Evolutionary conservation across 176 grass and related monocot genomes (phyloP).

Genomic region (Sorghum bicolor): Sorghum_bicolor_NCBIv3 NC_012870.2:15870001-15870500

Average conservation of each 20-base stretch:
- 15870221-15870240: conserved; percentile 44
- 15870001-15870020: conserved; percentile 85
- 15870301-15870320: conserved; percentile 13
- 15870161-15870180: conserved; percentile 36
- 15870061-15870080: conserved; percentile 38
- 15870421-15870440: neutral
- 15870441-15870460: neutral
- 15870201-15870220: conserved; percentile 52
- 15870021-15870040: conserved; percentile 23
- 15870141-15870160: conserved; percentile 62
- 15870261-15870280: conserved; percentile 65
- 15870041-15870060: conserved; percentile 51
- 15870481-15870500: conserved; percentile 76
- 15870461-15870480: conserved; percentile 50
- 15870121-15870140: conserved; percentile 61
- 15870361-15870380: neutral
- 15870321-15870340: conserved; percentile 43
- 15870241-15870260: conserved; percentile 76
- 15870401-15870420: neutral
- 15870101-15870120: conserved; percentile 54
- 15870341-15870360: conserved; percentile 53
- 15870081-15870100: conserved; percentile 56
- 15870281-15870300: conserved; percentile 36
- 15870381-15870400: too few relatives aligned
- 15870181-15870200: conserved; percentile 57